Percentiles rank a stretch among this genome's conserved stretches.
Evolutionary conservation across 2,329 filamentous ascomycete genomes (phyloP).

Genomic region (Ceratocystis lukuohia): DNA sequence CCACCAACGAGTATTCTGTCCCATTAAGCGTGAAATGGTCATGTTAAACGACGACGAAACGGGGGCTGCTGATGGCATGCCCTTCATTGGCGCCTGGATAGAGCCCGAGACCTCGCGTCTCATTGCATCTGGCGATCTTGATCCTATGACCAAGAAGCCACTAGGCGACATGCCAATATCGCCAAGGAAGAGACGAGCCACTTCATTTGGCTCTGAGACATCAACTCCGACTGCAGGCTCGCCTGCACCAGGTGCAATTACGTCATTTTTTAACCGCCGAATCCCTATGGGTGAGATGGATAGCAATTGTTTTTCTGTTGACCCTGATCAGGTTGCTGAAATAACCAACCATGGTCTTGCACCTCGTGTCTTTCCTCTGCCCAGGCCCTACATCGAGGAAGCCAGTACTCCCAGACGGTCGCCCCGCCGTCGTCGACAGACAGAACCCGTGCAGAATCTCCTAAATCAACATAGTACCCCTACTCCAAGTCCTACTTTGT

Average conservation of each 20-base stretch:
- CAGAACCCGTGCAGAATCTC: slow-evolving; percentile 38
- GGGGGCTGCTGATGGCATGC: slow-evolving; percentile 54
- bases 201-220: slow-evolving; percentile 11
- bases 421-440: slow-evolving; percentile 38
- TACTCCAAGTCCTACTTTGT: slow-evolving; percentile 16
- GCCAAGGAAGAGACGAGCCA: slow-evolving; percentile 19
- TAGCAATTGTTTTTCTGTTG: slow-evolving; percentile 44
- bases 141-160: slow-evolving; percentile 74
- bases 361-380: slow-evolving; percentile 45
- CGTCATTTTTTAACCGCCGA: slow-evolving; percentile 37
- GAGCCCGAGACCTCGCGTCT: slow-evolving; percentile 55
- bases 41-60: slow-evolving; percentile 55
- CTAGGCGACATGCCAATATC: slow-evolving; percentile 33
- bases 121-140: slow-evolving; percentile 68
- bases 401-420: slow-evolving; percentile 21
- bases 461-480: slow-evolving; percentile 23
- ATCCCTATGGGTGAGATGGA: slow-evolving; percentile 51
- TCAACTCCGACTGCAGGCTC: slow-evolving; percentile 22
- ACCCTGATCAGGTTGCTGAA: slow-evolving; percentile 35
- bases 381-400: slow-evolving; percentile 41
- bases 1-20: slow-evolving; percentile 90
- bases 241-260: slow-evolving; percentile 30
- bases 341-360: slow-evolving; percentile 37
- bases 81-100: slow-evolving; percentile 66
- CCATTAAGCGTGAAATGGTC: slow-evolving; percentile 54